phyloP scores from a whole-genome alignment of 768 basidiomycete genomes.

The Pleurotus ostreatus region DNA sequence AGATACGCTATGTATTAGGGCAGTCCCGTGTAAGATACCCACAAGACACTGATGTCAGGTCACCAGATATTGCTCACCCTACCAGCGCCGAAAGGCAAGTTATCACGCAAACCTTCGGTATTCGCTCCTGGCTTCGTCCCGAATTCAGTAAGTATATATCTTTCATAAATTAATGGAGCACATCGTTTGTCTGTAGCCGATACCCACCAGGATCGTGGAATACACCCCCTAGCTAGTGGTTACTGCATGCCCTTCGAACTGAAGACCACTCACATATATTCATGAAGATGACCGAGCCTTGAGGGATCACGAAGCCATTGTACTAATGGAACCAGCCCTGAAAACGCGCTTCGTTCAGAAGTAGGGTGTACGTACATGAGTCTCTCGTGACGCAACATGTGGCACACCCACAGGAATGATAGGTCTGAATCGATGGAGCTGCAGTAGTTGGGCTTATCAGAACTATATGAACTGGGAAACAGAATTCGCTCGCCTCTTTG shows the following conservation, averaged over 20 bases:
- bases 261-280: not conserved
- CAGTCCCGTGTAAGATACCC: not conserved
- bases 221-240: not conserved
- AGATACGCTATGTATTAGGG: constrained; percentile 12
- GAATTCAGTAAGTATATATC: constrained; percentile 12
- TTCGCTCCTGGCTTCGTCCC: constrained; percentile 14
- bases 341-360: not conserved
- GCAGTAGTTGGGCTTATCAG: not conserved
- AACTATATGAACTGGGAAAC: not conserved
- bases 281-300: not conserved
- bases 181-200: not conserved
- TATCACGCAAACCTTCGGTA: constrained; percentile 11
- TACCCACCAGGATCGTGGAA: not conserved
- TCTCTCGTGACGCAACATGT: not conserved
- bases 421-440: constrained; percentile 3
- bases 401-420: not conserved
- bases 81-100: constrained; percentile 13
- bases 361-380: not conserved
- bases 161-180: not conserved
- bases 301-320: not conserved
- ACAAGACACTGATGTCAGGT: not conserved
- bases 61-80: constrained; percentile 9
- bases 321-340: not conserved
- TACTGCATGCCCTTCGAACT: too few relatives aligned
- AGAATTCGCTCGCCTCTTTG: not conserved